Evolutionary conservation across 1,139 yeast species (phyloP), one percentile per base, ranked within the genome.

Genomic region (Zygosaccharomyces sapae): DNA sequence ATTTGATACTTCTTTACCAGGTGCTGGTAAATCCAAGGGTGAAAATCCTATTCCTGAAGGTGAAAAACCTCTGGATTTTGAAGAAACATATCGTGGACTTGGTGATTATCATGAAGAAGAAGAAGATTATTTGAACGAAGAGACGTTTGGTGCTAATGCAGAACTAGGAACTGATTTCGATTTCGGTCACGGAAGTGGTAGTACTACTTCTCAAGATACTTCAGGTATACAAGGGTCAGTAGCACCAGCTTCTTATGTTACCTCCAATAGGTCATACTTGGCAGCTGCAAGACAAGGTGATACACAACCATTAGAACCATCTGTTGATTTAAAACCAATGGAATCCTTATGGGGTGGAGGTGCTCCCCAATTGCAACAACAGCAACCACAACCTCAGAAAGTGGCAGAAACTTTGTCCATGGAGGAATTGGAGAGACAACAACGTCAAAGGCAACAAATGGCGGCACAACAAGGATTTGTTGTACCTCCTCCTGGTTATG

Each of bases 41-140:
- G 39, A 35, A 9, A 50, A 48, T 18, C 49, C 45, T 6, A 47
- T 48, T 33, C 47, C 40, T 24, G 39, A 43, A 4, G 47, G 46
- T 10, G 77, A 70, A 19, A 51, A 54, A 33, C 54, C 64, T 13
- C 47, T 65, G 50, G 94, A 86, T 61, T 89, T 86, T 62, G 94
- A 87, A 58, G 95, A 88, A 45, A 83, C 95, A 16, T 86, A 86
- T 63, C 87, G 84, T 54, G 90, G 90, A 3, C 75, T 85, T 49
- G 92, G 89, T 2, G 86, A 79, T 25, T 75, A 75, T 51, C 75
- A 79, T 42, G 76, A 75, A 39, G 94, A 85, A 54, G 82, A 79
- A 31, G 89, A 83, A 49, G 97, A 89, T 64, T 89, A 83, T 45
- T 73, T 87, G 59, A 90, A 90, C 63, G 86, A 82, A 52, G 95